phyloP scores from a whole-genome alignment of 2,329 filamentous ascomycete species.

The Fusarium drepaniforme region DNA sequence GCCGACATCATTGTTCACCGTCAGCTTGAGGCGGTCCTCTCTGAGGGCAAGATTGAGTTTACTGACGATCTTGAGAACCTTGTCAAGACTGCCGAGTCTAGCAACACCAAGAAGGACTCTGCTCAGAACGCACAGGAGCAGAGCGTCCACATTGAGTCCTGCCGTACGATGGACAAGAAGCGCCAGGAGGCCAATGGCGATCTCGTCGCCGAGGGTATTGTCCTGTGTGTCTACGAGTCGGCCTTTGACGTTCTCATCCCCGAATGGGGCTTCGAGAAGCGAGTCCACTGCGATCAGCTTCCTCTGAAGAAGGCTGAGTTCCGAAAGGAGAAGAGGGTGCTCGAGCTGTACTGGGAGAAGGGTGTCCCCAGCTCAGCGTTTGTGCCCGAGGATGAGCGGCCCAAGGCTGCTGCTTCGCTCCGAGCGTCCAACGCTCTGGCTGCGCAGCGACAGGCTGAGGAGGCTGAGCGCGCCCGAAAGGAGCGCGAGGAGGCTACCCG shows the following conservation, averaged over 20 bases:
- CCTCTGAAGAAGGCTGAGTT: conserved; percentile 99
- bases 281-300: conserved; percentile 97
- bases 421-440: conserved; percentile 81
- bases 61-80: conserved; percentile 89
- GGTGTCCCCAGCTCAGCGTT: conserved; percentile 96
- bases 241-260: conserved; percentile 98
- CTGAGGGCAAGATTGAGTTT: conserved; percentile 85
- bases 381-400: conserved; percentile 95
- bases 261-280: conserved; percentile 99
- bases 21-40: conserved; percentile 89
- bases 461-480: conserved; percentile 82
- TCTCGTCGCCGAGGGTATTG: conserved; percentile 94
- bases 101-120: conserved; percentile 99
- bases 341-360: conserved; percentile 99
- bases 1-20: conserved; percentile 96
- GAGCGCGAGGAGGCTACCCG: conserved; percentile 92
- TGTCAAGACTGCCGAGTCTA: conserved; percentile 92
- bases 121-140: conserved; percentile 98
- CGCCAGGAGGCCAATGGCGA: conserved; percentile 89
- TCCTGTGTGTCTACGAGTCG: conserved; percentile 97
- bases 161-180: conserved; percentile 94
- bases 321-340: conserved; percentile 92
- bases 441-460: conserved; percentile 84
- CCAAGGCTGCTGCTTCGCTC: conserved; percentile 82
- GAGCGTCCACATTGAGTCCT: conserved; percentile 98